Percentiles rank a stretch among this genome's conserved stretches.
Evolutionary conservation across 106 monocot species (phyloP).

Genomic region (Ottelia alismoides): DNA sequence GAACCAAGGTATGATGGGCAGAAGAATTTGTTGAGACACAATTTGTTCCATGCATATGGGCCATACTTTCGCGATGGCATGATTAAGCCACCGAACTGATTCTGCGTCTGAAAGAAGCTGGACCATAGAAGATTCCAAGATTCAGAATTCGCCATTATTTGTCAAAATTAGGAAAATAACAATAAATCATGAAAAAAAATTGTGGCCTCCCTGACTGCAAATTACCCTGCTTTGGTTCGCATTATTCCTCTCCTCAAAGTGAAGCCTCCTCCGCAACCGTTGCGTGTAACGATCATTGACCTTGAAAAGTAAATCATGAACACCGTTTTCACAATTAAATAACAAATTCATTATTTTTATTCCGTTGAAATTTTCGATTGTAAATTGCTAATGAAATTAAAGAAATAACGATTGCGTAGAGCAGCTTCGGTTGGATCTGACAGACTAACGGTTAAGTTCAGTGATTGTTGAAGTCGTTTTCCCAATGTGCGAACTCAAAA

Average conservation of each 20-base stretch:
- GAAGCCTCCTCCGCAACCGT: slow-evolving; percentile 51
- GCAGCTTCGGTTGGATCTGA: neutral
- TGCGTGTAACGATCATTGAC: slow-evolving; percentile 45
- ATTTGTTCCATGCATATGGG: slow-evolving; percentile 92
- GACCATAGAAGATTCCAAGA: neutral
- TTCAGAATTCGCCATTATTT: neutral
- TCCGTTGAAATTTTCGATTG: neutral
- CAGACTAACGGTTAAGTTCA: neutral
- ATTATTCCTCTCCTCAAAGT: slow-evolving; percentile 58
- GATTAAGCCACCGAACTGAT: slow-evolving; percentile 88
- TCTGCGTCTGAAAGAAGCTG: slow-evolving; percentile 98
- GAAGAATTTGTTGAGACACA: slow-evolving; percentile 75
- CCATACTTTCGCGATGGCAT: slow-evolving; percentile 85
- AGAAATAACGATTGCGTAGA: neutral
- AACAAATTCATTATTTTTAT: too few species aligned
- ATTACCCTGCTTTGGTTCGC: slow-evolving; percentile 68
- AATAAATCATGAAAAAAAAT: neutral
- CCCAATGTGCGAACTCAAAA: too few species aligned
- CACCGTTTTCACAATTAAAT: too few species aligned
- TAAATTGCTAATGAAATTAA: neutral
- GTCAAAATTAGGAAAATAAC: neutral
- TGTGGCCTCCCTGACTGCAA: neutral
- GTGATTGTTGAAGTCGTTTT: neutral
- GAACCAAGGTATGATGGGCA: slow-evolving; percentile 93
- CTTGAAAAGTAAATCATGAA: slow-evolving; percentile 17